These are phyloP conservation scores for Pichia deserticola DNA, from an alignment of 805 yeast genomes.

Conservation along the genomic window DNA sequence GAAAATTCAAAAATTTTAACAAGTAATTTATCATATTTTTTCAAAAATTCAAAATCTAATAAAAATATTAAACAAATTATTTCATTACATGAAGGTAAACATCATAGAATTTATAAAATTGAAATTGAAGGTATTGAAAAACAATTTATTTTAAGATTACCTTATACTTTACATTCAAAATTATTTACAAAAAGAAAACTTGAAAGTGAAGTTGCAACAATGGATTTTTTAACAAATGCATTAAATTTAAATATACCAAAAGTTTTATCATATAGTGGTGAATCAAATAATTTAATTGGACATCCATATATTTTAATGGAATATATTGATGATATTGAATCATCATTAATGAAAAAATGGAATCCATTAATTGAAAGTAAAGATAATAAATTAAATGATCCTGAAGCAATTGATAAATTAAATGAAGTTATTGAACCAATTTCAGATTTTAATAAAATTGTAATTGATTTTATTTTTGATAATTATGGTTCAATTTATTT, in stretches of 20 bases:
- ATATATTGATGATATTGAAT: constrained; percentile 62
- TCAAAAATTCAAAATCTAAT: constrained; percentile 11
- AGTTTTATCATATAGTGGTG: constrained; percentile 59
- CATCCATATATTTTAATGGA: constrained; percentile 81
- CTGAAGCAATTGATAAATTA: constrained; percentile 41
- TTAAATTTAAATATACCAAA: constrained; percentile 66
- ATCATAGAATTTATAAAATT: constrained; percentile 77
- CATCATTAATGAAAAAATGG: constrained; percentile 75
- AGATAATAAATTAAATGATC: constrained; percentile 43
- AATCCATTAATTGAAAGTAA: constrained; percentile 55
- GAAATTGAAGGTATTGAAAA: constrained; percentile 30
- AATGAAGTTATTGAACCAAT: constrained; percentile 63
- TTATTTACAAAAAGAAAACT: constrained; percentile 58
- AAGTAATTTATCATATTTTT: constrained; percentile 15
- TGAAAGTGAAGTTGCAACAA: constrained; percentile 87
- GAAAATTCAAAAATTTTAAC: constrained; percentile 15
- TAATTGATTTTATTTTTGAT: constrained; percentile 47
- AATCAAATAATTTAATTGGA: constrained; percentile 53
- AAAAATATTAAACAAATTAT: constrained; percentile 58
- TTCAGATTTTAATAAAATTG: constrained; percentile 37
- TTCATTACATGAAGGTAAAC: constrained; percentile 90
- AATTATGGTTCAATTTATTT: constrained; percentile 80
- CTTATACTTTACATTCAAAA: constrained; percentile 69
- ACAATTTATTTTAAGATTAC: constrained; percentile 73
- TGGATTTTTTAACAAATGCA: constrained; percentile 69